These are phyloP conservation scores for Kodamaea restingae DNA, from an alignment of 805 yeast genomes.

Conservation along the genomic window DNA sequence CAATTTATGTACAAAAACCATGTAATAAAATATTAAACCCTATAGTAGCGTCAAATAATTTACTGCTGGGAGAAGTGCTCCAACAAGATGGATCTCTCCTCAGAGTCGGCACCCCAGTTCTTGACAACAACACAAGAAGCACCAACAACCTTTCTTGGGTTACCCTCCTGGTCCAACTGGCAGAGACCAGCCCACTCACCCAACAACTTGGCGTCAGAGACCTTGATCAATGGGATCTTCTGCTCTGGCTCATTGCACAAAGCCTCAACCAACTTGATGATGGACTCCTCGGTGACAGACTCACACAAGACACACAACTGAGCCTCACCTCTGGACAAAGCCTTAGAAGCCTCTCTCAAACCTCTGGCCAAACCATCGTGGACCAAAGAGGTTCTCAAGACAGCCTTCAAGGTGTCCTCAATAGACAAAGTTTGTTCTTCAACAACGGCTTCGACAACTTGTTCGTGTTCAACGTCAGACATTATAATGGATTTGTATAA, in stretches of 20 bases:
- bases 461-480: slow-evolving; percentile 95
- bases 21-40: slow-evolving; percentile 4
- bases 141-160: slow-evolving; percentile 99
- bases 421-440: slow-evolving; percentile 88
- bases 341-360: slow-evolving; percentile 99
- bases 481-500: slow-evolving; percentile 33
- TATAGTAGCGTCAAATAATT: slow-evolving; percentile 20
- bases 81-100: slow-evolving; percentile 92
- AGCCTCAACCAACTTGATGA: slow-evolving; percentile 97
- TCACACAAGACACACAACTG: slow-evolving; percentile 96
- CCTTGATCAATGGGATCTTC: slow-evolving; percentile 97
- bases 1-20: slow-evolving; percentile 5
- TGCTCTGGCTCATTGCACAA: slow-evolving; percentile 96
- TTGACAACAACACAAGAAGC: slow-evolving; percentile 99
- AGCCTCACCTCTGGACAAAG: slow-evolving; percentile 95
- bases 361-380: slow-evolving; percentile 99
- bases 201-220: slow-evolving; percentile 97
- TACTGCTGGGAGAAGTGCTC: slow-evolving; percentile 93
- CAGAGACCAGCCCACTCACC: slow-evolving; percentile 99
- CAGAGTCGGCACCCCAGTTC: slow-evolving; percentile 99
- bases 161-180: slow-evolving; percentile 99
- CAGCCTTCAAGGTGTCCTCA: slow-evolving; percentile 98
- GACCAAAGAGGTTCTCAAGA: slow-evolving; percentile 94
- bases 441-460: slow-evolving; percentile 75
- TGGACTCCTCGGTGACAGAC: slow-evolving; percentile 96